These are phyloP conservation scores for Entomortierella chlamydospora DNA, from an alignment of 192 early-diverging fungal genomes.

Conservation along the genomic window DNA sequence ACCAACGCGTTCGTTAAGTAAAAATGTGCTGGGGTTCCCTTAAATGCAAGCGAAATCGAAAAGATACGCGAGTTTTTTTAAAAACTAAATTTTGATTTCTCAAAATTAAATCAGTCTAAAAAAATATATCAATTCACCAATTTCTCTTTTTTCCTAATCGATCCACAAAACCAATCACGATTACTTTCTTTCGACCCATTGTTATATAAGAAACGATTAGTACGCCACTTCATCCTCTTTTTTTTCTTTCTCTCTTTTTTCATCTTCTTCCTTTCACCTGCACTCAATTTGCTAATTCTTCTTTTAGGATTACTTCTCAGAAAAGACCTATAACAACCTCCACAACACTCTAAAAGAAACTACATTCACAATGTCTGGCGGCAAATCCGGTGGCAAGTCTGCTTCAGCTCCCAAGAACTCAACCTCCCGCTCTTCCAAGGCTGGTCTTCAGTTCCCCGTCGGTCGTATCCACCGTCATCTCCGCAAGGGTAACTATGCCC, in stretches of 20 bases:
- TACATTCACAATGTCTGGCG: slow-evolving; percentile 64
- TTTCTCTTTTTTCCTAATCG: too few relatives aligned
- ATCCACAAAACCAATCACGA: too few relatives aligned
- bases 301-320: not conserved
- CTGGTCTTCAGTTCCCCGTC: slow-evolving; percentile 96
- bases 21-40: not conserved
- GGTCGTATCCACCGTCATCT: slow-evolving; percentile 97
- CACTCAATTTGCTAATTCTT: not conserved
- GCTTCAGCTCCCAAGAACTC: slow-evolving; percentile 71
- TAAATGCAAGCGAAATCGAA: too few relatives aligned
- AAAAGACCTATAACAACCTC: not conserved
- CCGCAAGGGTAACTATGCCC: slow-evolving; percentile 93
- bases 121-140: not conserved
- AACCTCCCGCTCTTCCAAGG: slow-evolving; percentile 81
- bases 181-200: too few relatives aligned
- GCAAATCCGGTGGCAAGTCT: slow-evolving; percentile 82
- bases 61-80: not conserved
- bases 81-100: not conserved
- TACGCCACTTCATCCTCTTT: too few relatives aligned
- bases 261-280: not conserved
- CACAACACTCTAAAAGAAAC: slow-evolving; percentile 12
- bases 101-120: not conserved
- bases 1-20: slow-evolving; percentile 2
- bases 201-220: too few relatives aligned
- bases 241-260: not conserved